A percentile compares a stretch with the other conserved stretches of the same genome.
Evolutionary conservation across 2,329 filamentous ascomycete species (phyloP).

Genomic region (Karstenula rhodostoma): DNA sequence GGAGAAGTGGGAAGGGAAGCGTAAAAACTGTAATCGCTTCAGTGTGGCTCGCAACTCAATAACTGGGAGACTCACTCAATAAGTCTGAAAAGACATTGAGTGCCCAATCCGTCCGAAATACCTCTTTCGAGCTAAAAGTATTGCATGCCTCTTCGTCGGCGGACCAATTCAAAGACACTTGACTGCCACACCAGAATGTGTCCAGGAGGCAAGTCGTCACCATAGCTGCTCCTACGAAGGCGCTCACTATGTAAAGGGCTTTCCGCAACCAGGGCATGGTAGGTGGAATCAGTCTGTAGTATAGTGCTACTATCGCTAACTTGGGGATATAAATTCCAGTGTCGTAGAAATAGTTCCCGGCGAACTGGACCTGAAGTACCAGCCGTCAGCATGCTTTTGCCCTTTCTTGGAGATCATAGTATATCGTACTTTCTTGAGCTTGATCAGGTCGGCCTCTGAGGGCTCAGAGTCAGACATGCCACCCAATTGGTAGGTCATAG

Average conservation of each 20-base stretch:
- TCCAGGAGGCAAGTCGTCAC: conserved; percentile 17
- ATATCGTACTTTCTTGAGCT: conserved; percentile 28
- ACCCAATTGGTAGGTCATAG: conserved; percentile 29
- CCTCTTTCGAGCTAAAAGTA: conserved; percentile 29
- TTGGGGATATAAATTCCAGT: conserved; percentile 19
- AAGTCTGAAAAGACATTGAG: conserved; percentile 20
- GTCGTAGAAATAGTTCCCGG: conserved; percentile 22
- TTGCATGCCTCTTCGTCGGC: conserved; percentile 25
- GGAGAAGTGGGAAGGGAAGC: conserved; percentile 34
- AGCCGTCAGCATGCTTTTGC: not conserved
- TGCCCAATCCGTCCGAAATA: conserved; percentile 27
- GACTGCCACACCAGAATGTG: conserved; percentile 20
- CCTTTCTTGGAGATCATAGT: not conserved
- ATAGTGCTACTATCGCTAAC: conserved; percentile 20
- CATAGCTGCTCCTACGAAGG: conserved; percentile 13
- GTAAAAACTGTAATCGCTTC: conserved; percentile 24
- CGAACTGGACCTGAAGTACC: conserved; percentile 16
- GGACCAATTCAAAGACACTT: conserved; percentile 33
- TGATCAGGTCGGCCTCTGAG: conserved; percentile 16
- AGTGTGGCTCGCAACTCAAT: not conserved
- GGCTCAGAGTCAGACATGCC: conserved; percentile 28
- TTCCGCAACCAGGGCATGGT: conserved; percentile 12
- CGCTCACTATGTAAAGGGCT: conserved; percentile 13
- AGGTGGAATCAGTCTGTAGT: conserved; percentile 17
- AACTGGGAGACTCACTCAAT: conserved; percentile 11